Base-by-base conservation (phyloP, 2,329 filamentous ascomycete genomes). In the Colletotrichum abscissum region DNA sequence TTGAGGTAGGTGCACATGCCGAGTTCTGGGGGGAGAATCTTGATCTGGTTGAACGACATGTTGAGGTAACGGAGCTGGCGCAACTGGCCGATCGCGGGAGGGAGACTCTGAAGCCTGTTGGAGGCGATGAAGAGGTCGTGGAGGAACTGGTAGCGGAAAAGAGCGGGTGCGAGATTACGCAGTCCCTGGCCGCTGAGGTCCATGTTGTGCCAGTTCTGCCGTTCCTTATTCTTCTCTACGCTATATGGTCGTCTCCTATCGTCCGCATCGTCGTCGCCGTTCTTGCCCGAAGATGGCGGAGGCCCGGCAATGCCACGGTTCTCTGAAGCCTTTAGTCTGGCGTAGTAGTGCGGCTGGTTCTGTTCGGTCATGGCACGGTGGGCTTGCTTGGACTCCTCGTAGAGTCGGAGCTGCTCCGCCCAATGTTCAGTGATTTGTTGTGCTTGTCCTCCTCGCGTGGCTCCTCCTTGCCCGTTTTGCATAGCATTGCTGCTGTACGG, bases 141-240 rank as follows among this genome's bases (percentile, higher is more conserved):
- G 69, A 99, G 87, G 82, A 99, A 98, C 57, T 89, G 89, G 83
- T 98, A 99, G 77, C 90, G 88, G 85, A 98, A 98, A 38, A 99
- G 87, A 57, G 93, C 90, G 9, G 90, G 86, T 1, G 95, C 92
- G 38, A 99, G 87, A 72, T 95, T 94, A 77, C 95, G 93, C 62
- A 99, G 87, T 24, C 96, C 96, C 85, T 98, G 97, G n/a, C 97
- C 97, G 78, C 95, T 97, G 81, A 98, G 92, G 83, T 99, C 97
- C 78, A 99, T 88, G 76, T 95, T 95, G 81, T 94, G 91, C 97
- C 97, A 98, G 79, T 95, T 93, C 82, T 98, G 93, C 76, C 92
- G 87, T 78, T 92, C 91, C 75, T 89, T 87, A 72, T 89, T 87
- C 78, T 90, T 89, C 73, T 93, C 90, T 68, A 93, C 87, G 78